These are phyloP conservation scores for Brachypodium distachyon DNA, from an alignment of 202 grass and related monocot species.

Conservation along the genomic window DNA sequence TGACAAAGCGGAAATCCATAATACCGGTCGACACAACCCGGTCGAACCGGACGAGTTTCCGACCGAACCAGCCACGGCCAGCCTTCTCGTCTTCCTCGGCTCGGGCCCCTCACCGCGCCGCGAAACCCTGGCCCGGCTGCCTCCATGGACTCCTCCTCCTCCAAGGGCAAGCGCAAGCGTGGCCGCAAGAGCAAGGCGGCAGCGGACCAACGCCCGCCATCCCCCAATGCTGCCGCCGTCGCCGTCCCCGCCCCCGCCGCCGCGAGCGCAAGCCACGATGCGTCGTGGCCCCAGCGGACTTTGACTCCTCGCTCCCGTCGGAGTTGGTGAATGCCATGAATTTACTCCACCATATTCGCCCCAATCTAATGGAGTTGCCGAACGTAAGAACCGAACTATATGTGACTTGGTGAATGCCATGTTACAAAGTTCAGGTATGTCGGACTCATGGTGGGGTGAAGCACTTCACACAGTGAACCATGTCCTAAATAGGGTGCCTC, in stretches of 20 bases:
- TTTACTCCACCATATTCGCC: no score
- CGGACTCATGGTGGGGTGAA: no score
- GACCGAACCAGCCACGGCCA: neutral
- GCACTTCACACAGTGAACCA: no score
- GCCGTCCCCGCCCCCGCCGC: neutral
- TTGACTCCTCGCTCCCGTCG: conserved; percentile 9
- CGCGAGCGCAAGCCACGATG: conserved; percentile 32
- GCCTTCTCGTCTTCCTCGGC: neutral
- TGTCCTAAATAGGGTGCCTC: no score
- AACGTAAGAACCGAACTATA: no score
- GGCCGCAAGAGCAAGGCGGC: conserved; percentile 51
- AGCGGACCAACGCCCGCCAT: neutral
- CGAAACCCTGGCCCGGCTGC: conserved; percentile 47
- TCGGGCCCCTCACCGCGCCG: neutral
- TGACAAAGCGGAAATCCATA: neutral
- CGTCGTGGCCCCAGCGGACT: conserved; percentile 11
- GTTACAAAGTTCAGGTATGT: no score
- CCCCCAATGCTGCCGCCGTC: conserved; percentile 13
- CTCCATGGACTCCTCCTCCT: conserved; percentile 48
- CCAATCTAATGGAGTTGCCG: no score
- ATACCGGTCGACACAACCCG: neutral
- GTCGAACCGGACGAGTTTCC: neutral
- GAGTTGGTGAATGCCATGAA: no score
- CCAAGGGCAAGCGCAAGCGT: conserved; percentile 58
- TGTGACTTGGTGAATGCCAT: no score